Base-by-base conservation (phyloP, 768 basidiomycete genomes). In the Mycena albidolilacea region DNA sequence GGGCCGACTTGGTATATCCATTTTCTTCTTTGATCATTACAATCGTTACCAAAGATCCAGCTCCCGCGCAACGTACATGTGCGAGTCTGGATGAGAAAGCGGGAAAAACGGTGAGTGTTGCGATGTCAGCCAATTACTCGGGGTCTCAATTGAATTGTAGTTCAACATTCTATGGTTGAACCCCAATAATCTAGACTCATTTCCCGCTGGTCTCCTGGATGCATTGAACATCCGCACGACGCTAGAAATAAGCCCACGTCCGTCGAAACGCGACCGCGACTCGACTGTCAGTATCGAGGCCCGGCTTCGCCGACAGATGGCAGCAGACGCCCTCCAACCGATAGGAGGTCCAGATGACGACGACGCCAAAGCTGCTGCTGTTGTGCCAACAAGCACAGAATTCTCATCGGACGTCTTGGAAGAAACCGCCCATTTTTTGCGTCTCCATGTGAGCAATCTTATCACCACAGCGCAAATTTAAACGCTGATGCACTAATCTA, bases 81-180 rank as follows among this genome's bases (percentile, higher is more conserved):
- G 78, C 81, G 58, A 90, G 89, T 30, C 84, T 97, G 17, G 95
- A 97, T 81, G 95, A 95, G 79, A 88, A 90, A 78, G 86, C 87
- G 12, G 93, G 90, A 55, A 90, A 90, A 76, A 81, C 88, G 83
- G 93, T 93, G 70, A 75, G 91, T 72, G 10, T 62, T 50, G 19
- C 44, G 9, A 30, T 35, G 65, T 64, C 48, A 30, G 70, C 69
- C 48, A 30, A 52, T 54, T 17, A 69, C 46, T 21, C 15, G 38
- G 23, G 48, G 46, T 38, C 19, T 9, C 23, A 52, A 55, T 60
- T 72, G 10, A 55, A 21, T 37, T 21, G 1, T 48, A 97, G 95
- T 95, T 95, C 81, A 95, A 96, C 77, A 89, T 93, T 41, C 84
- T 95, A 37, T 95, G 92, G 90, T 85, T 97, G 65, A 89, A 95